phyloP scores from a whole-genome alignment of 2,329 filamentous ascomycete species.

The Karstenula rhodostoma region DNA sequence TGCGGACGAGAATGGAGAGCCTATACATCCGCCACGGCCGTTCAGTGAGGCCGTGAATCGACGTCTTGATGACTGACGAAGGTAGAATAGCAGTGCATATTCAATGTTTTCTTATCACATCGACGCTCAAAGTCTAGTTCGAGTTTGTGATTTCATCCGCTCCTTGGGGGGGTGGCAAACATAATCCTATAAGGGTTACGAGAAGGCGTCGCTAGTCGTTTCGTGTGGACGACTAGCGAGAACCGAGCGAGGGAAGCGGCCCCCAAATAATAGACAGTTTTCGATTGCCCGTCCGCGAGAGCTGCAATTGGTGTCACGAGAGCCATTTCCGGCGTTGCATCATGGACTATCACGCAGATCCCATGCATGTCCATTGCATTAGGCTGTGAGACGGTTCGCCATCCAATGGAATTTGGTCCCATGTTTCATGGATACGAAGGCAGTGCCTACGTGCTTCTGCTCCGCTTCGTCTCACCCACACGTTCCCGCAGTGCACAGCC shows the following conservation, averaged over 20 bases:
- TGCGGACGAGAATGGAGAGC: constrained; percentile 38
- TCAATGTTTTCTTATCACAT: neutral
- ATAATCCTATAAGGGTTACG: neutral
- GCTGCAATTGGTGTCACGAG: constrained; percentile 10
- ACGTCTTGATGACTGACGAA: constrained; percentile 31
- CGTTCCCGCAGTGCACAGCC: constrained; percentile 12
- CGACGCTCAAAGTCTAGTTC: neutral
- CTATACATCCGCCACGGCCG: constrained; percentile 34
- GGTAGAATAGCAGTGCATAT: constrained; percentile 4
- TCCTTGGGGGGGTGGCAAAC: constrained; percentile 7
- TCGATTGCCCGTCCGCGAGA: neutral
- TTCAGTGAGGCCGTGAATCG: constrained; percentile 42
- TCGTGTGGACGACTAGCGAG: constrained; percentile 5
- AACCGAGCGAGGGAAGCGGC: constrained; percentile 3
- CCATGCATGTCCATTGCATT: neutral
- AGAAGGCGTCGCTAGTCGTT: constrained; percentile 5
- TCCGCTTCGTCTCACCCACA: constrained; percentile 1
- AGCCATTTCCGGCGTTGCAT: constrained; percentile 5
- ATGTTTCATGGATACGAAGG: neutral
- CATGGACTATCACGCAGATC: neutral
- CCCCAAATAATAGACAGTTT: constrained; percentile 17
- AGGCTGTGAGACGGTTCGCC: constrained; percentile 2
- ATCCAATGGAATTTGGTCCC: neutral
- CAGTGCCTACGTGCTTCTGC: neutral
- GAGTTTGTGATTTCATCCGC: neutral